Base-by-base conservation (phyloP, 148 eudicot species). In the Persicaria maculosa region DNA sequence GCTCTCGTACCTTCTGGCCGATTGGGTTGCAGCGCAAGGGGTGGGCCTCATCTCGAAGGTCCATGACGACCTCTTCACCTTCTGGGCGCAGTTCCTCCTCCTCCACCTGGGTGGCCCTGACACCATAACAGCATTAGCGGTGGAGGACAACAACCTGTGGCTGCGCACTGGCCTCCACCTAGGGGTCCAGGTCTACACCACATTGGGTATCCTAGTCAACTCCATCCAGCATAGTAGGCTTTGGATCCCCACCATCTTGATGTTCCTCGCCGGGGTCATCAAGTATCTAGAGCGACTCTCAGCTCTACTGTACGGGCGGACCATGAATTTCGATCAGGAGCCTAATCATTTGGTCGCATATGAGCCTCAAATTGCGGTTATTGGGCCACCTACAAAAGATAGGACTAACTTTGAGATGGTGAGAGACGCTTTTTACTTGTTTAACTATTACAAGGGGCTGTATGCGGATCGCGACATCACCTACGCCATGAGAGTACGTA, bases 241-340 rank as follows among this genome's bases (percentile, higher is more conserved):
- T 25, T 75, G 67, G 79, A n/a, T 57, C 9, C 67, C 73, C 47
- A 72, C 76, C 5, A 12, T 20, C 1, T 58, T 79, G 7, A 62
- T 79, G 15, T 64, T 76, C 45, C 4, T 75, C n/a, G 76, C 78
- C 5, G 79, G 79, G 25, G 50, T 76, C 47, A 79, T 79, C 22
- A 79, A 73, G 76, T 79, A 75, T 17, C 68, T 62, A 2, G 79
- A 79, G 73, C 50, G 82, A 59, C 47, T 75, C 67, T 75, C 50
- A 76, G 71, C 82, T 71, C 68, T 79, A 0, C 71, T 69, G 47
- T 6, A 50, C 0, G 82, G 61, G 9, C 64, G 77, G 73, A 58
- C 48, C 52, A 69, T 40, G 45, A 74, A 54, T 7, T 55, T 22
- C 4, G 17, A 55, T 0, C 17, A 55, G 9, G 59, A n/a, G 2